Conservation (phyloP, 2,329 filamentous ascomycete species). For the Fusarium falciforme region DNA sequence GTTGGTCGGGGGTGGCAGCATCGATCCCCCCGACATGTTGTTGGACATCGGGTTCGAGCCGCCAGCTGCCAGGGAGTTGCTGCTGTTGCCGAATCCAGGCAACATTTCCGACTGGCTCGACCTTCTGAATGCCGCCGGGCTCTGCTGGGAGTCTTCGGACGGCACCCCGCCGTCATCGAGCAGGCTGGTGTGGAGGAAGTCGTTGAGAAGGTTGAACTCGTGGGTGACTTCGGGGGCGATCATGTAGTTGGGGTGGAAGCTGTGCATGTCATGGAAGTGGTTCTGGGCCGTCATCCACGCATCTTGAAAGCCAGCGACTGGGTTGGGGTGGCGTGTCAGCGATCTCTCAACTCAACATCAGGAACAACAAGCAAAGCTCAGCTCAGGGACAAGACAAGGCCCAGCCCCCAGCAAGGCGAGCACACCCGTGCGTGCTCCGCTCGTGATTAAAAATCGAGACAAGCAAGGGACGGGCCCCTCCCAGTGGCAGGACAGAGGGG, state of each 20-base stretch:
- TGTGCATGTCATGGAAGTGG: constrained; percentile 88
- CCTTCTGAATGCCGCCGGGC: constrained; percentile 55
- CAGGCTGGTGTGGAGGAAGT: constrained; percentile 92
- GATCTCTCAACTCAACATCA: constrained; percentile 25
- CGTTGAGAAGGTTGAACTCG: constrained; percentile 96
- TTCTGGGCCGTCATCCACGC: constrained; percentile 84
- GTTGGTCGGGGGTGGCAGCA: constrained; percentile 61
- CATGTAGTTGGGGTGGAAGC: constrained; percentile 93
- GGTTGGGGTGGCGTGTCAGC: constrained; percentile 40
- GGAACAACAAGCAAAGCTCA: constrained; percentile 15
- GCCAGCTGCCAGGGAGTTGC: constrained; percentile 43
- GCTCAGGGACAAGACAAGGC: constrained; percentile 13
- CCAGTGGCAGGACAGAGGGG: constrained; percentile 33
- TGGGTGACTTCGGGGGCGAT: constrained; percentile 92
- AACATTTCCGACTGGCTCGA: constrained; percentile 60
- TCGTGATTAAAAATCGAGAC: constrained; percentile 38
- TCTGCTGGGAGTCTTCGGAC: constrained; percentile 70
- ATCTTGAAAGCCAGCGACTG: constrained; percentile 83
- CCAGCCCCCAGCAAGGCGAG: constrained; percentile 35
- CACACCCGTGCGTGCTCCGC: constrained; percentile 33
- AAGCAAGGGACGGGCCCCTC: constrained; percentile 34
- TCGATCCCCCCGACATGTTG: constrained; percentile 50
- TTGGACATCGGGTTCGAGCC: constrained; percentile 38
- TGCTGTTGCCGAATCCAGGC: constrained; percentile 60
- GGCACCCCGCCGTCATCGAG: constrained; percentile 84